Evolutionary conservation across 768 basidiomycete species (phyloP).

Genomic region (Chalciporus piperatus): DNA sequence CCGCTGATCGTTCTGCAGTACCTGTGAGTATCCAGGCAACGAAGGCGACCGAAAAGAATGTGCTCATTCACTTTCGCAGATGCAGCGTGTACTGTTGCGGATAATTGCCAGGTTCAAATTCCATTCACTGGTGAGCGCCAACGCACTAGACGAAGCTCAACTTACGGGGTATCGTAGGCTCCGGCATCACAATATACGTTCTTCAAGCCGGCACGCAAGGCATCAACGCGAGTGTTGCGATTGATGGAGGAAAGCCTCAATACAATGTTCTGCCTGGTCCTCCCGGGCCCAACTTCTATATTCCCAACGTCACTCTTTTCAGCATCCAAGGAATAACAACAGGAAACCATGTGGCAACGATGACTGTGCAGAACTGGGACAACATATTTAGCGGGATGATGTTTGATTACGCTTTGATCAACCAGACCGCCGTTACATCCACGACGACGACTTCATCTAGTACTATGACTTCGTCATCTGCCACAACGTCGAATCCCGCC

Average conservation of each 20-base stretch:
- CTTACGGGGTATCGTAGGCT: conserved; percentile 9
- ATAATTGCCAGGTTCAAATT: conserved; percentile 15
- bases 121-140: conserved; percentile 10
- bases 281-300: conserved; percentile 10
- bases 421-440: conserved; percentile 11
- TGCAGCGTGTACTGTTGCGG: conserved; percentile 8
- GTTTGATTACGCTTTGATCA: conserved; percentile 18
- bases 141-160: not conserved
- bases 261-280: conserved; percentile 10
- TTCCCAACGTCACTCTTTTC: conserved; percentile 14
- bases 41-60: not conserved
- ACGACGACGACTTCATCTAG: not conserved
- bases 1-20: not conserved
- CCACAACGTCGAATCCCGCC: not conserved
- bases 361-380: conserved; percentile 14
- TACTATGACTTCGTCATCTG: not conserved
- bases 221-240: conserved; percentile 13
- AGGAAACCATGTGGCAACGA: conserved; percentile 13
- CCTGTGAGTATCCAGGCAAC: conserved; percentile 2
- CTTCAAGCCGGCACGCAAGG: conserved; percentile 18
- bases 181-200: conserved; percentile 18
- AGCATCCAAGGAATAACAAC: conserved; percentile 10
- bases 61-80: conserved; percentile 1
- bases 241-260: conserved; percentile 8
- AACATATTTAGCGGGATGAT: conserved; percentile 14